Evolutionary conservation across 257 asterid species (phyloP).

Genomic region (Ajuga chamaepitys): DNA sequence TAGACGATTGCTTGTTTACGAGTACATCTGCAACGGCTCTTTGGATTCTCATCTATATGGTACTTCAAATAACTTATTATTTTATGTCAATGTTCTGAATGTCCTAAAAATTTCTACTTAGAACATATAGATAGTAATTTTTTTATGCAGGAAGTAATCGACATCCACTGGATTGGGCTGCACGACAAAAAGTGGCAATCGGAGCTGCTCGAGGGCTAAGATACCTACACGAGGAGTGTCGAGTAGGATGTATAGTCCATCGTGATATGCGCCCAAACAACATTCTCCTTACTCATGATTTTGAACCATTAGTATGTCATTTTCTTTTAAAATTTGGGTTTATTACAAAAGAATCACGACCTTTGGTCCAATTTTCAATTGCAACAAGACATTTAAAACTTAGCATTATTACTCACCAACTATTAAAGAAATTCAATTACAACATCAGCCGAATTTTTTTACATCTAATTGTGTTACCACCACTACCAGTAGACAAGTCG

Average conservation of each 20-base stretch:
- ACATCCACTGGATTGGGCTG: constrained; percentile 55
- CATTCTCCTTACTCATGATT: constrained; percentile 94
- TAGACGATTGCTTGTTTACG: constrained; percentile 69
- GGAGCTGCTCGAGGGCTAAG: constrained; percentile 96
- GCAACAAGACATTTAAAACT: too few species aligned
- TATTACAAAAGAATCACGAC: neutral
- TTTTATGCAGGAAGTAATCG: constrained; percentile 33
- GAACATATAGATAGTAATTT: too few species aligned
- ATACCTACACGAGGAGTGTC: constrained; percentile 91
- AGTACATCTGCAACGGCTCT: constrained; percentile 85
- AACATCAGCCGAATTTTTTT: too few species aligned
- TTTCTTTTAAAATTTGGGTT: neutral
- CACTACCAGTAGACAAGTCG: too few species aligned
- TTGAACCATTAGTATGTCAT: constrained; percentile 69
- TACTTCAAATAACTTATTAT: constrained; percentile 21
- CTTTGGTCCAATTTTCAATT: too few species aligned
- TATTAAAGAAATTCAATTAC: too few species aligned
- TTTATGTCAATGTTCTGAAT: too few species aligned
- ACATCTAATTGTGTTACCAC: too few species aligned
- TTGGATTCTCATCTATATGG: constrained; percentile 84
- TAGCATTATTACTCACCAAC: too few species aligned
- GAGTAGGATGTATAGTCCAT: constrained; percentile 91
- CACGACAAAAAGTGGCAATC: constrained; percentile 62
- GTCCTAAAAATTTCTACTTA: too few species aligned
- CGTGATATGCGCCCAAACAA: constrained; percentile 90